Conservation (phyloP, 1,139 yeast genomes). For the Blastobotrys indianensis region DNA sequence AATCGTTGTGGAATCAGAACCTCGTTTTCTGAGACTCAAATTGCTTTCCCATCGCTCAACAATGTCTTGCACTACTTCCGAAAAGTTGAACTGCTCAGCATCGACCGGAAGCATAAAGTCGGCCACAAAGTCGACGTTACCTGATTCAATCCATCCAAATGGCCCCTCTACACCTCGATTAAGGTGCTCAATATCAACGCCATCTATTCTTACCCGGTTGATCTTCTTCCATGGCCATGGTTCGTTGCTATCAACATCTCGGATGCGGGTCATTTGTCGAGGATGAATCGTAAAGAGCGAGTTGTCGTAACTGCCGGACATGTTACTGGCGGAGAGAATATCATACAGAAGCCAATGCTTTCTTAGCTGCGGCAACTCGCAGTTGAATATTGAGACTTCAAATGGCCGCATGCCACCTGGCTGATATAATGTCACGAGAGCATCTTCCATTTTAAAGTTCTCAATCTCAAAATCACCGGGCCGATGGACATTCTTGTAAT, state of each 20-base stretch:
- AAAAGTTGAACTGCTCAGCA: constrained; percentile 38
- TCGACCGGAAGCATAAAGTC: constrained; percentile 78
- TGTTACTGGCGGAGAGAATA: constrained; percentile 71
- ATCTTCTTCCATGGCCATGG: constrained; percentile 50
- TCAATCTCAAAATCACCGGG: constrained; percentile 95
- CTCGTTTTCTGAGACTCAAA: constrained; percentile 11
- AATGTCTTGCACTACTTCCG: constrained; percentile 36
- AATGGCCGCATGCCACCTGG: constrained; percentile 71
- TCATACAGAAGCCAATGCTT: constrained; percentile 94
- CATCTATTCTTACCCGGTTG: constrained; percentile 77
- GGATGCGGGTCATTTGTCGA: constrained; percentile 41
- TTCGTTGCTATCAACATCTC: constrained; percentile 30
- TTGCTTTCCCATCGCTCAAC: constrained; percentile 38
- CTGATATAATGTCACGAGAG: constrained; percentile 71
- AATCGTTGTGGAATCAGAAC: constrained; percentile 23
- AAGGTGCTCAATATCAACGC: constrained; percentile 78
- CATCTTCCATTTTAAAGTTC: constrained; percentile 75
- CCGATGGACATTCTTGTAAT: constrained; percentile 62
- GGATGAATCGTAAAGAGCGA: constrained; percentile 88
- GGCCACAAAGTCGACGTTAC: constrained; percentile 88
- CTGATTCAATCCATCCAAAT: constrained; percentile 92
- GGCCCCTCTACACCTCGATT: constrained; percentile 91
- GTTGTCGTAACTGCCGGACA: constrained; percentile 90
- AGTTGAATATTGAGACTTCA: constrained; percentile 77
- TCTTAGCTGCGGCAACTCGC: constrained; percentile 71